Evolutionary conservation across 768 basidiomycete species (phyloP).

Genomic region (Podaxis sp.): DNA sequence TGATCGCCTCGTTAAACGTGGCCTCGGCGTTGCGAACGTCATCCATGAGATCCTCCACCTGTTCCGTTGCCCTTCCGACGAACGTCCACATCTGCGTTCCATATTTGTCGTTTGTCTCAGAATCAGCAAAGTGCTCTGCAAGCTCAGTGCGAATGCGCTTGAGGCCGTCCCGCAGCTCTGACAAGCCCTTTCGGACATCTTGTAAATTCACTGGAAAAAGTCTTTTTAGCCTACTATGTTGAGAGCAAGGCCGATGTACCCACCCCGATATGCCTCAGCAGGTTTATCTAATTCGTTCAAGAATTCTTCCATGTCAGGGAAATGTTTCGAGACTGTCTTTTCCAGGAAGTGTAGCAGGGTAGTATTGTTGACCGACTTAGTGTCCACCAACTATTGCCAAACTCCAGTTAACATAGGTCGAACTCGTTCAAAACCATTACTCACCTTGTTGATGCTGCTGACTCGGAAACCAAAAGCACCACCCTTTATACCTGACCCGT

Average conservation of each 20-base stretch:
- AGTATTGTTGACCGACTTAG: constrained; percentile 92
- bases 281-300: constrained; percentile 86
- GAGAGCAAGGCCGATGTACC: background rate
- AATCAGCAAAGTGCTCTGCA: constrained; percentile 71
- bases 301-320: constrained; percentile 84
- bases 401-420: background rate
- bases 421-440: constrained; percentile 6
- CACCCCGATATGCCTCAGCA: constrained; percentile 91
- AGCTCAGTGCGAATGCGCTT: constrained; percentile 77
- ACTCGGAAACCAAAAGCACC: constrained; percentile 97
- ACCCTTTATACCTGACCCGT: constrained; percentile 92
- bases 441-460: constrained; percentile 94
- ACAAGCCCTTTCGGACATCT: constrained; percentile 75
- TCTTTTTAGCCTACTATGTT: background rate
- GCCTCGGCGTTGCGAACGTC: constrained; percentile 83
- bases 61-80: constrained; percentile 65
- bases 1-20: constrained; percentile 79
- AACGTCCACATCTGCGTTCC: constrained; percentile 93
- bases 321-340: constrained; percentile 80
- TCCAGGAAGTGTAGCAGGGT: constrained; percentile 95
- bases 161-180: constrained; percentile 72
- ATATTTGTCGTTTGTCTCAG: constrained; percentile 70
- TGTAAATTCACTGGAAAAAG: constrained; percentile 67
- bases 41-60: constrained; percentile 81
- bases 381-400: constrained; percentile 78